These are phyloP conservation scores for Phytophthora macrochlamydospora DNA, from an alignment of 352 stramenopile genomes.

Conservation along the genomic window DNA sequence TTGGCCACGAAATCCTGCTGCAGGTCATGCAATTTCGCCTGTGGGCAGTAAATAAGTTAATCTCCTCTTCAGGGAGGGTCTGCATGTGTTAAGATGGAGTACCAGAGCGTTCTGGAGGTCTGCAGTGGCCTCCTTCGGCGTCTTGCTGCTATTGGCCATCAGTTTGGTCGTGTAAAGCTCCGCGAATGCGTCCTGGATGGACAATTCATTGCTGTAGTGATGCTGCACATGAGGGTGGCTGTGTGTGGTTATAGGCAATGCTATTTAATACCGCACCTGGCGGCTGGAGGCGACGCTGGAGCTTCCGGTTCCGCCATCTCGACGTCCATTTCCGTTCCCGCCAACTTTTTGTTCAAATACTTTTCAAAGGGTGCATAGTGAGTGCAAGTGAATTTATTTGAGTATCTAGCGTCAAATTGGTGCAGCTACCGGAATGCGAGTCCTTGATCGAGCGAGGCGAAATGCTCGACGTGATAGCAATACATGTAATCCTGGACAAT, in stretches of 20 bases:
- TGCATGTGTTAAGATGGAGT: not conserved
- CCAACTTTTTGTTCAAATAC: not conserved
- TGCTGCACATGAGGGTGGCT: too few relatives aligned
- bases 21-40: slow-evolving; percentile 49
- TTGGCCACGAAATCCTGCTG: slow-evolving; percentile 64
- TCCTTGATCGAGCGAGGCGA: too few relatives aligned
- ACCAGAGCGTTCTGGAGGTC: slow-evolving; percentile 44
- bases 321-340: slow-evolving; percentile 15
- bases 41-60: not conserved
- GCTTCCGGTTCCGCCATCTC: slow-evolving; percentile 18
- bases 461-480: too few relatives aligned
- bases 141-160: slow-evolving; percentile 33
- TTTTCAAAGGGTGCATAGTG: not conserved
- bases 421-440: too few relatives aligned
- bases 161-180: slow-evolving; percentile 56
- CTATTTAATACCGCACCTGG: not conserved
- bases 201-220: slow-evolving; percentile 9
- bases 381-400: too few relatives aligned
- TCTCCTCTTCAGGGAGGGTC: not conserved
- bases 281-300: not conserved
- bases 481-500: too few relatives aligned
- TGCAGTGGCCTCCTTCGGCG: slow-evolving; percentile 12
- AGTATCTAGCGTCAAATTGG: too few relatives aligned
- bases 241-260: not conserved
- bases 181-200: slow-evolving; percentile 33